Evolutionary conservation across 2,329 filamentous ascomycete species (phyloP), one percentile per base, ranked within the genome.

Genomic region (Fusarium hostae): DNA sequence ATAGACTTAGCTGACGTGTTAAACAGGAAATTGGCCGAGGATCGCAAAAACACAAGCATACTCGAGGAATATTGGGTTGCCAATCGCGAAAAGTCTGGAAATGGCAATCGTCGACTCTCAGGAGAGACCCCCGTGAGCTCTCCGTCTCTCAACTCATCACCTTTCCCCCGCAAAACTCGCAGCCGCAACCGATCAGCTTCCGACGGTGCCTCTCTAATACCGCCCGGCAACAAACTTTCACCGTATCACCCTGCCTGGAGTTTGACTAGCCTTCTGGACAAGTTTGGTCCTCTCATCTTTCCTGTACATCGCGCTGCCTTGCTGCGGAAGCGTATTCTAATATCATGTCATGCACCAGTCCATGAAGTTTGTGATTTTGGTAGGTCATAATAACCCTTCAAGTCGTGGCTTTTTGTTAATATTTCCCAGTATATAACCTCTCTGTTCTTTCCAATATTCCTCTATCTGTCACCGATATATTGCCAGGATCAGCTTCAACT

Each of bases 361-460:
- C 91, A 95, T 79, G 86, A 90, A 75, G 88, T 90, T 59, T 98
- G 95, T 83, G 94, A 97, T 81, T 97, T 95, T 86, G 94, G 95
- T 97, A 85, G 50, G 84, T 76, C 24, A 1, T 16, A 13, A 1
- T 16, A 13, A n/a, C 9, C 47, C 24, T 15, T 41, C 2, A 3
- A 9, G 12, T 2, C 2, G 11, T 5, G 9, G 8, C 5, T n/a
- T 35, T n/a, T 10, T 45, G 24, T 34, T 77, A 26, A 81, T 76
- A 62, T 6, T 6, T 6, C 11, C 76, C 28, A 95, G 96, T 98
- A 69, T 99, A 98, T 82, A 90, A 96, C 79, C 88, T 98, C 56
- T 98, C 95, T n/a, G 88, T 98, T 59, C 86, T 99, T 37, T 94
- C 95, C 47, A 97, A 94, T 74, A 91, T 98, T 45, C 94, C 96